phyloP scores from a whole-genome alignment of 768 basidiomycete species.

The Trametes punicea region DNA sequence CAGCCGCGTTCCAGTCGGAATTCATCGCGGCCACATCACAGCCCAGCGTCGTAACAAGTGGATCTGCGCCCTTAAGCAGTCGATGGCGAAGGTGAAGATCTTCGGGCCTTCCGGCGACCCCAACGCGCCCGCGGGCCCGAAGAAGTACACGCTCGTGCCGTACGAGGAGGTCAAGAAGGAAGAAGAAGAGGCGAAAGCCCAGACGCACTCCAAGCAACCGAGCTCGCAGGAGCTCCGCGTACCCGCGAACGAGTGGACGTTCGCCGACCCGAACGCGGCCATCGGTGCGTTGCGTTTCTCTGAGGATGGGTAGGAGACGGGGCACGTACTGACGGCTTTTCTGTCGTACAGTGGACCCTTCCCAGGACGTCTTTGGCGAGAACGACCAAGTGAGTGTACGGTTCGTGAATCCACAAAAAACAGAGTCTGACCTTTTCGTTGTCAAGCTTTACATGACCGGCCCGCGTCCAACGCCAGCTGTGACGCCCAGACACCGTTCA shows the following conservation, averaged over 20 bases:
- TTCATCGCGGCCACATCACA: neutral
- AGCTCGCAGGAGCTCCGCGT: constrained; percentile 18
- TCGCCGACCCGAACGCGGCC: constrained; percentile 25
- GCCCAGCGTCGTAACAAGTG: constrained; percentile 82
- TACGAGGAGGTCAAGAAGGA: constrained; percentile 54
- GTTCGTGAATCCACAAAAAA: too few relatives aligned
- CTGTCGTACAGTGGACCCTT: constrained; percentile 22
- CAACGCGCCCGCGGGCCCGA: constrained; percentile 47
- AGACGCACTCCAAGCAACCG: neutral
- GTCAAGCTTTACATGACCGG: constrained; percentile 19
- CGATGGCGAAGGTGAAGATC: constrained; percentile 66
- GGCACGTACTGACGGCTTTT: neutral
- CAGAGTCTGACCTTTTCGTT: too few relatives aligned
- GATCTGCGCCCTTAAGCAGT: constrained; percentile 81
- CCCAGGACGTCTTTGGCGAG: constrained; percentile 23
- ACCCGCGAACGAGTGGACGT: constrained; percentile 21
- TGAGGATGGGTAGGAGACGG: neutral
- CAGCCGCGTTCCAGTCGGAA: neutral
- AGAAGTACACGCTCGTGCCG: constrained; percentile 67
- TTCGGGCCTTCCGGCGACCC: constrained; percentile 65
- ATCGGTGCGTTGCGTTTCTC: constrained; percentile 19
- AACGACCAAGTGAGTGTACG: constrained; percentile 24
- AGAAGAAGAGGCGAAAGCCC: constrained; percentile 11
- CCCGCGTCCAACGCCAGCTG: constrained; percentile 8
- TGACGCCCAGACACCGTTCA: constrained; percentile 5